Conservation (phyloP, 192 early-diverging fungal genomes). For the Podila minutissima region DNA sequence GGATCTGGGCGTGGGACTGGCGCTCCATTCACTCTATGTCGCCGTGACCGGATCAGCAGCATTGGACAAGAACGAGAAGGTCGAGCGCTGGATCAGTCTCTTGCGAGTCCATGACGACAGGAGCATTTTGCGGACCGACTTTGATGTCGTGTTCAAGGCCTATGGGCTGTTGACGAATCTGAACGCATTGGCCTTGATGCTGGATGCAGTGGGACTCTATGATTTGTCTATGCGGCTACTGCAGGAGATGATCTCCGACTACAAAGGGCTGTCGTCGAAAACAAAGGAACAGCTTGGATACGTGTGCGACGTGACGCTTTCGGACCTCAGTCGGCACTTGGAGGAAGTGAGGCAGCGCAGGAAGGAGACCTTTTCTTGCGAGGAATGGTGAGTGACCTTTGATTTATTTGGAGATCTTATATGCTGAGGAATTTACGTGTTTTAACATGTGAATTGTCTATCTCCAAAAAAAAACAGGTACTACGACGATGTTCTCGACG, state of each 20-base stretch:
- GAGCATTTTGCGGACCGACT: conserved; percentile 5
- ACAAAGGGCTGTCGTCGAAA: not conserved
- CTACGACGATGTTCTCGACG: conserved; percentile 29
- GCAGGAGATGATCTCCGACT: conserved; percentile 16
- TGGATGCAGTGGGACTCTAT: conserved; percentile 36
- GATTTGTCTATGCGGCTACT: conserved; percentile 25
- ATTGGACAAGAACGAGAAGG: not conserved
- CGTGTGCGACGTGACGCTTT: conserved; percentile 6
- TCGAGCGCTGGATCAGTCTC: conserved; percentile 12
- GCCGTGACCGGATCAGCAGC: conserved; percentile 1
- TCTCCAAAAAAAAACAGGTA: conserved; percentile 5
- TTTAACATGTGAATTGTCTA: not conserved
- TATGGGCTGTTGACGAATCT: conserved; percentile 19
- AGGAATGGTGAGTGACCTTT: conserved; percentile 17
- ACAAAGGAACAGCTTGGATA: conserved; percentile 3
- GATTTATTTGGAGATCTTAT: not conserved
- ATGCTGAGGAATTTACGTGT: not conserved
- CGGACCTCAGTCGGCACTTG: conserved; percentile 1
- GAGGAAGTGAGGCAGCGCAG: conserved; percentile 14
- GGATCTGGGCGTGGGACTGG: conserved; percentile 5
- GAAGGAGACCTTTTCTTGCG: not conserved
- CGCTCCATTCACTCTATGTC: conserved; percentile 31
- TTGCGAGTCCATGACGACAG: not conserved
- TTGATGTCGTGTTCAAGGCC: conserved; percentile 17
- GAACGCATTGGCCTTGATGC: conserved; percentile 23